phyloP scores from a whole-genome alignment of 176 grass and related monocot species.

The Aegilops umbellulata region DNA sequence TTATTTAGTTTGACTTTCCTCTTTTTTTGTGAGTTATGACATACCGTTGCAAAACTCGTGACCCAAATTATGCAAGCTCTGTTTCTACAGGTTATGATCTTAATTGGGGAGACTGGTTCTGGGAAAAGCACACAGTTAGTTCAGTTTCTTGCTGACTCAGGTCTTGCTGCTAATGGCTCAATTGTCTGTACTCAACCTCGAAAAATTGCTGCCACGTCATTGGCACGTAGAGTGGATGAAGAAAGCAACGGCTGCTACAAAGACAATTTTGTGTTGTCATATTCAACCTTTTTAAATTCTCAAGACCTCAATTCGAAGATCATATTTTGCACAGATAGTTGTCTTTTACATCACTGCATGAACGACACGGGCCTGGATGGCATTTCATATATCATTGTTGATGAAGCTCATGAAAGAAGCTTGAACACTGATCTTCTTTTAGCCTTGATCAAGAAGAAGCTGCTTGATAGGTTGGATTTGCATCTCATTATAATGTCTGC shows the following conservation, averaged over 20 bases:
- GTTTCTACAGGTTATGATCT: constrained; percentile 67
- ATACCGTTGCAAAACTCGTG: background rate
- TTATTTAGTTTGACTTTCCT: constrained; percentile 2
- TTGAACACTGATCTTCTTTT: constrained; percentile 94
- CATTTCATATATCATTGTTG: constrained; percentile 84
- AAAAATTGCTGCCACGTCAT: constrained; percentile 78
- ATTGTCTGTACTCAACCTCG: constrained; percentile 93
- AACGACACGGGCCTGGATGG: constrained; percentile 42
- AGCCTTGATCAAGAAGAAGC: constrained; percentile 83
- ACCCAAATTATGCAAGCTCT: background rate
- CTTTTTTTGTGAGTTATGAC: background rate
- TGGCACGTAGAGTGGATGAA: constrained; percentile 77
- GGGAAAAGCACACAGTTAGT: constrained; percentile 96
- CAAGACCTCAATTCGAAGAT: constrained; percentile 56
- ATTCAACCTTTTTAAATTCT: constrained; percentile 50
- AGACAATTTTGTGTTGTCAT: constrained; percentile 57
- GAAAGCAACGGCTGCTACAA: constrained; percentile 73
- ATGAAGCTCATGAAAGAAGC: constrained; percentile 98
- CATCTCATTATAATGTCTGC: constrained; percentile 96
- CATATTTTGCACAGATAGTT: constrained; percentile 88
- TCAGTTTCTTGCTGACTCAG: constrained; percentile 90
- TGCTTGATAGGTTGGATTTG: constrained; percentile 73
- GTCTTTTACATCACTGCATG: constrained; percentile 81
- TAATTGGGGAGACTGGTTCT: constrained; percentile 95
- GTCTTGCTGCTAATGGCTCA: constrained; percentile 56